These are phyloP conservation scores for Rhizopogon rudus DNA, from an alignment of 768 basidiomycete genomes.

Conservation along the genomic window DNA sequence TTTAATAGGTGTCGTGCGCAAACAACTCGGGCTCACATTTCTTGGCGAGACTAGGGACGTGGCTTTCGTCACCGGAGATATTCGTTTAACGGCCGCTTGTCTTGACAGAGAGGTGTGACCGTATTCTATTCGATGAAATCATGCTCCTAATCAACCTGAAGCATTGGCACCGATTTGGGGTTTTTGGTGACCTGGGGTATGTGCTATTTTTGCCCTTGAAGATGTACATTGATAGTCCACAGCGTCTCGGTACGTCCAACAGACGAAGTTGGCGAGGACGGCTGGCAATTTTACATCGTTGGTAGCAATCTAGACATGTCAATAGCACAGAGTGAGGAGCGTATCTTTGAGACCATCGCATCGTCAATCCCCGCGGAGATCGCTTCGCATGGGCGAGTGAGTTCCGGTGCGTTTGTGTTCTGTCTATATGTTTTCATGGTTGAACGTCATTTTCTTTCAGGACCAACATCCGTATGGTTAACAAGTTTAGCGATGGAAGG, in stretches of 20 bases:
- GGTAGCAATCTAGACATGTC: slow-evolving; percentile 12
- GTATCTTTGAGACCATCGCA: not conserved
- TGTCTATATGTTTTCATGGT: not conserved
- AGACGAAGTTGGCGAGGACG: not conserved
- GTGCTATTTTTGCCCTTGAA: too few relatives aligned
- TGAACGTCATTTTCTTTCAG: slow-evolving; percentile 10
- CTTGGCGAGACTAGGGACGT: slow-evolving; percentile 28
- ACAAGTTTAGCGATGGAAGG: slow-evolving; percentile 24
- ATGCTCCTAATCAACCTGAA: not conserved
- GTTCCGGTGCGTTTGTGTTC: slow-evolving; percentile 1
- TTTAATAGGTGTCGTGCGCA: slow-evolving; percentile 23
- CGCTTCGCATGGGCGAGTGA: not conserved
- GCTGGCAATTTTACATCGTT: not conserved
- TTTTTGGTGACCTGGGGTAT: too few relatives aligned
- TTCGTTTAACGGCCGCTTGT: slow-evolving; percentile 21
- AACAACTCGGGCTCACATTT: slow-evolving; percentile 4
- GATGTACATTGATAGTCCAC: too few relatives aligned
- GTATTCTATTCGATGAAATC: too few relatives aligned
- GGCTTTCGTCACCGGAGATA: slow-evolving; percentile 27
- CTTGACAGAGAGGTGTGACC: slow-evolving; percentile 2
- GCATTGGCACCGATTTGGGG: slow-evolving; percentile 2
- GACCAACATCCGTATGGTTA: slow-evolving; percentile 39
- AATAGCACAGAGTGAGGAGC: slow-evolving; percentile 4
- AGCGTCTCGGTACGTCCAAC: not conserved
- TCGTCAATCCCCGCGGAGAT: not conserved